Conservation (phyloP, 2,329 filamentous ascomycete species). For the Fusarium pseudocircinatum region DNA sequence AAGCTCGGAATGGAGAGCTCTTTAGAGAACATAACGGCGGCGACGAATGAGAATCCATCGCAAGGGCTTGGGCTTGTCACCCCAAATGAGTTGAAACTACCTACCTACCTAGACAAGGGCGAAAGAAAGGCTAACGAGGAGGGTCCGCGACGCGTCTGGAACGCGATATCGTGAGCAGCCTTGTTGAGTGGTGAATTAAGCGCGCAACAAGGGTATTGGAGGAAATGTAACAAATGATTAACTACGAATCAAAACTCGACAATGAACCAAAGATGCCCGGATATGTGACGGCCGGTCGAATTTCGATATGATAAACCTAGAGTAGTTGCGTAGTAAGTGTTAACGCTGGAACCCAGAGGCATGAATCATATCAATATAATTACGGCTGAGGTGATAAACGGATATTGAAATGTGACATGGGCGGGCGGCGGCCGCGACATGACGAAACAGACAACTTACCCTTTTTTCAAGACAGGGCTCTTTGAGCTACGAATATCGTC, state of each 20-base stretch:
- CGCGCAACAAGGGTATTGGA: constrained; percentile 32
- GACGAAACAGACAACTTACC: neutral
- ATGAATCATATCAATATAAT: constrained; percentile 17
- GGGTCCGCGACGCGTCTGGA: constrained; percentile 21
- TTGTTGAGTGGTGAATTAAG: constrained; percentile 34
- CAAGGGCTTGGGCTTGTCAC: constrained; percentile 26
- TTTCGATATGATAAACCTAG: constrained; percentile 24
- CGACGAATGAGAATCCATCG: constrained; percentile 28
- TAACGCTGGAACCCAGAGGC: neutral
- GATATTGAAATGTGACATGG: constrained; percentile 11
- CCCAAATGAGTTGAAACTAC: neutral
- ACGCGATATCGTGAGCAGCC: constrained; percentile 27
- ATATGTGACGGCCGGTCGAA: constrained; percentile 35
- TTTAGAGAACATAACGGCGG: constrained; percentile 2
- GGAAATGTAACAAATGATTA: constrained; percentile 9
- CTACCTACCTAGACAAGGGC: constrained; percentile 13
- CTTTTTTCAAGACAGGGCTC: constrained; percentile 6
- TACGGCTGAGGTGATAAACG: constrained; percentile 15
- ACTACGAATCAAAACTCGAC: constrained; percentile 32
- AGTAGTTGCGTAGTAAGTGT: constrained; percentile 10
- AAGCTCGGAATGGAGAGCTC: constrained; percentile 9
- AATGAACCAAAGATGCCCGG: constrained; percentile 4
- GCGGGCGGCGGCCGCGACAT: neutral
- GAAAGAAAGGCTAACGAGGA: constrained; percentile 26
- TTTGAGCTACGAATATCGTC: neutral